Base-by-base conservation (phyloP, 2,329 filamentous ascomycete species). In the Aureobasidium sp. region DNA sequence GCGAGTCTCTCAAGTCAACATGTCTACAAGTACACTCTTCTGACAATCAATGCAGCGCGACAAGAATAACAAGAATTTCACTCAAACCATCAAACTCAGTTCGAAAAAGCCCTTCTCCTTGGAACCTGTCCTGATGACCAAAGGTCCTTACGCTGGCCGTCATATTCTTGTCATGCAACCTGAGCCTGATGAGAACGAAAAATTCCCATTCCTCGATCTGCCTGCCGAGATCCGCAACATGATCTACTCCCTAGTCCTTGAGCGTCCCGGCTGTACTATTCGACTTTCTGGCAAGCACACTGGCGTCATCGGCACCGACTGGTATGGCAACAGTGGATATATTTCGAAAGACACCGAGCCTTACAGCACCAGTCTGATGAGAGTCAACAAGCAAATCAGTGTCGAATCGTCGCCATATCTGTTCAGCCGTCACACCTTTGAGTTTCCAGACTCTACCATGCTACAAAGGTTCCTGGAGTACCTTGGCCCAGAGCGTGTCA, bases 191-290 rank as follows among this genome's bases (percentile, higher is more conserved):
- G 21, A 29, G 3, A 41, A 60, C 13, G 57, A 62, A 7, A 41
- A 29, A 4, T 62, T 64, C n/a, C 63, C 48, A 0, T 64, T 65
- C 30, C 60, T 62, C 3, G 49, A 64, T 21, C 60, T 68, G 36
- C 65, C 66, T 10, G 25, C 63, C 3, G 67, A 68, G 49, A 61
- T 68, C 25, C 64, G 65, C 48, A 63, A 62, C 39, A 64, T 66
- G 60, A 62, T 68, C 29, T 65, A 66, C 36, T 45, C 64, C 10
- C 34, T 32, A 34, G 61, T 61, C 2, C 58, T 64, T 3, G 61
- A 59, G 21, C 39, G 57, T 3, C 57, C 44, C 9, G 45, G 36
- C 32, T 34, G 14, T 3, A 5, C 0, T 9, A 5, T 59, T n/a
- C 13, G 29, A 3, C 7, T 59, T 9, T 34, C 13, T 3, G 45